These are phyloP conservation scores for Dothiorella sarmentorum DNA, from an alignment of 2,329 filamentous ascomycete genomes.

Conservation along the genomic window DNA sequence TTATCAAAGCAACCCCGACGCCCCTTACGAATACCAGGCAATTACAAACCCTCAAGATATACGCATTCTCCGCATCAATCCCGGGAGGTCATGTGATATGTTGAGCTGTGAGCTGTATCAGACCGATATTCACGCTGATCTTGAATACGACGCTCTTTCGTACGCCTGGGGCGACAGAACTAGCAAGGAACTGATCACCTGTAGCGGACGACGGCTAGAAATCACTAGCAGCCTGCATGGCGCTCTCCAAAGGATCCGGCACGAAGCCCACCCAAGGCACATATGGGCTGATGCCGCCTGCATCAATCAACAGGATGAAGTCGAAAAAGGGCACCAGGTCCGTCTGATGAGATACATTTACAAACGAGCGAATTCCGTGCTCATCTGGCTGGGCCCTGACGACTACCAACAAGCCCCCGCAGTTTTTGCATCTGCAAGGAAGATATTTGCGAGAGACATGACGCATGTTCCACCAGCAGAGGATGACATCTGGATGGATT, in stretches of 20 bases:
- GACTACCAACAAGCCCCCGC: neutral
- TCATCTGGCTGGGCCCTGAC: constrained; percentile 17
- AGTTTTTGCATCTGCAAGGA: neutral
- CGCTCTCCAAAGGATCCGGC: constrained; percentile 16
- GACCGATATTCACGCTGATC: neutral
- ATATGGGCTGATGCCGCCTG: constrained; percentile 21
- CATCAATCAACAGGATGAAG: constrained; percentile 19
- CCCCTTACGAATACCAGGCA: neutral
- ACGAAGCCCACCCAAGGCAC: neutral
- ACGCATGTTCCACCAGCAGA: neutral
- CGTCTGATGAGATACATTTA: constrained; percentile 20
- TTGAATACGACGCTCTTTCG: constrained; percentile 18
- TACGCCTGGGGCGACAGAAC: constrained; percentile 20
- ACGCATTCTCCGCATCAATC: neutral
- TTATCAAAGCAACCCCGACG: neutral
- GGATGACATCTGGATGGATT: neutral
- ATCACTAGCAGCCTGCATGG: constrained; percentile 8
- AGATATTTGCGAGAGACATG: neutral
- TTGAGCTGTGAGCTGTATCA: neutral
- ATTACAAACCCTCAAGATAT: neutral
- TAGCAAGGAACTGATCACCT: neutral
- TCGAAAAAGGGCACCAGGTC: constrained; percentile 19
- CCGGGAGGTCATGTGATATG: neutral
- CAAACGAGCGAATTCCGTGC: constrained; percentile 3
- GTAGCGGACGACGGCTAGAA: neutral